These are phyloP conservation scores for Penicillium goetzii DNA, from an alignment of 495 filamentous ascomycete species.

Conservation along the genomic window DNA sequence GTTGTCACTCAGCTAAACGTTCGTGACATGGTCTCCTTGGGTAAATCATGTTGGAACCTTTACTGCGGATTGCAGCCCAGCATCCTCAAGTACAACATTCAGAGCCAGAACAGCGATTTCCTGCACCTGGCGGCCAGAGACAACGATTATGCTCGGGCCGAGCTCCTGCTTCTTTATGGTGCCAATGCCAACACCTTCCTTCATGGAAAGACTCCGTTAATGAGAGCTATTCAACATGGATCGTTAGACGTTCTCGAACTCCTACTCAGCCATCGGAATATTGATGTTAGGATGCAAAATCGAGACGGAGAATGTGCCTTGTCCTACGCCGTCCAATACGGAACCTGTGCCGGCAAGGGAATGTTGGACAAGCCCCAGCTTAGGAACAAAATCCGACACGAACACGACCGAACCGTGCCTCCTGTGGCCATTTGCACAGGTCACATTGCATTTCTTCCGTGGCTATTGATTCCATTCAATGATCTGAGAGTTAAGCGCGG, in stretches of 20 bases:
- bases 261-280: background rate
- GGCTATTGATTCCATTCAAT: background rate
- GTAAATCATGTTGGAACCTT: background rate
- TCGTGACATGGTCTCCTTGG: background rate
- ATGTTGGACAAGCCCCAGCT: background rate
- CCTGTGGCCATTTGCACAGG: slow-evolving; percentile 1
- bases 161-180: background rate
- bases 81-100: background rate
- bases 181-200: background rate
- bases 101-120: background rate
- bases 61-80: background rate
- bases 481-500: background rate
- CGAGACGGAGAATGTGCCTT: background rate
- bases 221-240: background rate
- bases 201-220: background rate
- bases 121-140: too few relatives aligned
- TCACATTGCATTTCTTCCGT: background rate
- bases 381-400: background rate
- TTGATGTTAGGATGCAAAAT: background rate
- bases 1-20: background rate
- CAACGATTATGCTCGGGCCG: background rate
- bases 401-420: background rate
- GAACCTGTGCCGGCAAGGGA: background rate
- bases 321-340: background rate
- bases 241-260: background rate